Evolutionary conservation across 2,329 filamentous ascomycete genomes (phyloP), one percentile per base, ranked within the genome.

Genomic region (Aureobasidium zeae): DNA sequence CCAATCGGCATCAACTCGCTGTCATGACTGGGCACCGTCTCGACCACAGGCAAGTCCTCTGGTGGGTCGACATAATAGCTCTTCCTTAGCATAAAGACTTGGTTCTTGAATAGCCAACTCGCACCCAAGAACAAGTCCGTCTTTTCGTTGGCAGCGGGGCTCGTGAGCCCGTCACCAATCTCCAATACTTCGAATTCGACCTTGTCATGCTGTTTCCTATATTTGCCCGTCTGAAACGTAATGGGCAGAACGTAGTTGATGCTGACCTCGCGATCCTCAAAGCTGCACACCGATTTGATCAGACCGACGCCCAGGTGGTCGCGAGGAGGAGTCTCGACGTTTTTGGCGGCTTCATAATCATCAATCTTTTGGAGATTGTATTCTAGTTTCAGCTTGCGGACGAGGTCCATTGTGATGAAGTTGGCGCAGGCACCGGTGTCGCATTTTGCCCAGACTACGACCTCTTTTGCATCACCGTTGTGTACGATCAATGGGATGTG

Each of bases 131-230:
- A 43, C 4, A 43, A 12, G 21, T 43, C 39, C 21, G 39, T 43
- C 22, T 13, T 43, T 20, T 43, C 39, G 21, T 43, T 43, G 2
- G 39, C 22, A 7, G 39, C 29, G 22, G 39, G 39, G 20, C 29
- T 33, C 3, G 30, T 34, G 3, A 43, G 7, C 5, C 39, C 39
- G 28, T 43, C 39, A 10, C 39, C 39, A 34, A 43, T 43, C 22
- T 43, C 39, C 39, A 43, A 28, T 2, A 43, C 39, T 5, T 33
- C 29, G 21, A 43, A 43, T 15, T 91, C 83, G 4, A 88, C 64
- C 13, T 83, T 82, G 0, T 74, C 70, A 50, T 84, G 78, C 16
- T 71, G 70, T 41, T 75, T 71, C 28, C 78, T 78, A 58, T 88
- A 86, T 5, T 76, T 67, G 17, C 39, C 39, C 3, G 39, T 34